A percentile compares a stretch with the other conserved stretches of the same genome.
phyloP scores from a whole-genome alignment of 1,139 yeast genomes.

The Diutina mesorugosa region DNA sequence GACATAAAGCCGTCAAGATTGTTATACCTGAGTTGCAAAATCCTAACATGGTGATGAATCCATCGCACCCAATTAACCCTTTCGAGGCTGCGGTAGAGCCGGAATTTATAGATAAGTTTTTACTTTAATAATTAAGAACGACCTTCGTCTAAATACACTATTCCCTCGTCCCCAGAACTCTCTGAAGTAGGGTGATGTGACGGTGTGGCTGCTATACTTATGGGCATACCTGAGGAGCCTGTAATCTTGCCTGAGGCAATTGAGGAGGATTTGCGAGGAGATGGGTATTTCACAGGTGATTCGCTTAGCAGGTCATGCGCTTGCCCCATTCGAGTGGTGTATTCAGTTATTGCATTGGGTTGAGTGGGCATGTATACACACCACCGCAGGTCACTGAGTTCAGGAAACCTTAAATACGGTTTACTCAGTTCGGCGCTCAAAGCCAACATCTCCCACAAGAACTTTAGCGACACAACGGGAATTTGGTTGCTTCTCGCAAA shows the following conservation, averaged over 20 bases:
- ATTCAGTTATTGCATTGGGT: neutral
- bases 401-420: neutral
- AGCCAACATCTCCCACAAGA: neutral
- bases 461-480: neutral
- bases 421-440: neutral
- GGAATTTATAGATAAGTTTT: slow-evolving; percentile 1
- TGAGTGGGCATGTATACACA: neutral
- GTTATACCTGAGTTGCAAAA: slow-evolving; percentile 23
- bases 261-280: neutral
- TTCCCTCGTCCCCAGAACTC: neutral
- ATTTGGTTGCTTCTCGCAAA: neutral
- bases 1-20: slow-evolving; percentile 66
- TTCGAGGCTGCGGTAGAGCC: neutral
- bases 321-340: neutral
- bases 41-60: neutral
- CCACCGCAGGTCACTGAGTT: neutral
- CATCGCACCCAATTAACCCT: neutral
- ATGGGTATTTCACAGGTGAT: neutral
- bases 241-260: neutral
- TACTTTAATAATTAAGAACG: neutral
- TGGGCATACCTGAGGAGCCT: neutral
- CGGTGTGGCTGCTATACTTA: neutral
- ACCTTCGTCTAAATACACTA: neutral
- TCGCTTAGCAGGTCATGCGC: neutral
- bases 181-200: neutral